Base-by-base conservation (phyloP, 1,284 basidiomycete genomes). In the Sanghuangporus baumii region DNA sequence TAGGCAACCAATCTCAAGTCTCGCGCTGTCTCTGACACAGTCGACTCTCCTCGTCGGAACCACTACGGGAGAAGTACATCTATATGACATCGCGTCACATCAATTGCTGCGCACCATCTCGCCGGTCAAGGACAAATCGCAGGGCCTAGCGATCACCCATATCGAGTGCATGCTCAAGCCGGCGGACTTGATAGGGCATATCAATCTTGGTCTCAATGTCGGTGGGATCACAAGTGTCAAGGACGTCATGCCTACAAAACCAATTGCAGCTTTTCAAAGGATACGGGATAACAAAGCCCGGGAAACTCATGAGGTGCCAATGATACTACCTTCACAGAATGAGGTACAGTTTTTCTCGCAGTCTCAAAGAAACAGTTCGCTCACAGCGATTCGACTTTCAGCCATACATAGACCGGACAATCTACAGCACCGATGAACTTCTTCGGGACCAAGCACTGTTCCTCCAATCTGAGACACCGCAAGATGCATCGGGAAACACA, bases 61-160 rank as follows among this genome's bases (percentile, higher is more conserved):
- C 0, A 72, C 80, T 2, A 75, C 81, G 0, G 94, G 93, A 6
- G 74, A 86, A n/a, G 84, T 98, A 55, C 84, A 91, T 64, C 73
- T 95, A 36, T 93, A 96, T 71, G 91, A 97, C 66, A 83, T 96
- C 40, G 86, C 91, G 1, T 96, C 96, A 0, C 92, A 96, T 69
- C 95, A 98, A 72, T 84, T 88, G 37, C 78, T 96, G 34, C 89
- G 93, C 40, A 89, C 88, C 16, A 85, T 97, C 67, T 80, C 85
- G 1, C 80, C 87, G 66, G 73, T 34, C 70, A 76, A 68, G 3
- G 86, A 82, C 76, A 91, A 60, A 69, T 9, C 41, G 5, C 62
- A 88, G 66, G 89, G 88, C 11, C 75, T 84, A 58, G 77, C 84
- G n/a, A 86, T 96, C 71, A 87, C 90, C 7, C 79, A 88, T 72